These are phyloP conservation scores for Chlorella variabilis DNA, from an alignment of 163 green algal genomes.

Conservation along the genomic window DNA sequence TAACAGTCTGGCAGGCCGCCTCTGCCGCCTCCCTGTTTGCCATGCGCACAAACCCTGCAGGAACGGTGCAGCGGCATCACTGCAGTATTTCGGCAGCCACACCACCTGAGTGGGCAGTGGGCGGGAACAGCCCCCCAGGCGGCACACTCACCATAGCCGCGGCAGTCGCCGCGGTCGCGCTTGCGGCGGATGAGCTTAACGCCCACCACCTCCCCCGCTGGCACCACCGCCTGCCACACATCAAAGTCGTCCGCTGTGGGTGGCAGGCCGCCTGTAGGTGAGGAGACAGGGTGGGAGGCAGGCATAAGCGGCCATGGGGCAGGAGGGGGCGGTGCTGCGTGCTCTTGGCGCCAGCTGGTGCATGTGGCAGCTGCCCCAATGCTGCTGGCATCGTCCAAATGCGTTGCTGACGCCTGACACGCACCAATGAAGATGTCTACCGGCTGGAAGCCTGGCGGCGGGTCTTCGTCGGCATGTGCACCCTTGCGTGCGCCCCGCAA, in stretches of 20 bases:
- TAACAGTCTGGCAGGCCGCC: conserved; percentile 33
- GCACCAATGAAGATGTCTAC: conserved; percentile 14
- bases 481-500: not conserved
- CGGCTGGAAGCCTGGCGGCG: conserved; percentile 1
- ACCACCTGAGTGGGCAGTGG: no score
- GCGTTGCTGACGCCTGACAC: no score
- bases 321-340: no score
- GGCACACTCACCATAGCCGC: conserved; percentile 40
- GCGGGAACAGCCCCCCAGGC: no score
- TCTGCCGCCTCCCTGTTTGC: conserved; percentile 33
- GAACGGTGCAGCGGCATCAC: not conserved
- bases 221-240: conserved; percentile 38
- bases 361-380: no score
- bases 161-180: conserved; percentile 41
- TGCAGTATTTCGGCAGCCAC: not conserved
- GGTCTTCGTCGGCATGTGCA: conserved; percentile 6
- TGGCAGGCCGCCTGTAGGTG: conserved; percentile 43
- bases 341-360: no score
- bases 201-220: conserved; percentile 35
- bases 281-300: no score
- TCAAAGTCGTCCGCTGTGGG: conserved; percentile 25
- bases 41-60: conserved; percentile 42
- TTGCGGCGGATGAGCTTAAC: conserved; percentile 43
- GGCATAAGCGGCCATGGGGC: no score
- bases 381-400: no score